Percentiles rank a stretch among this genome's conserved stretches.
These are phyloP conservation scores for Colletotrichum sp. DNA, from an alignment of 2,329 filamentous ascomycete species.

Conservation along the genomic window DNA sequence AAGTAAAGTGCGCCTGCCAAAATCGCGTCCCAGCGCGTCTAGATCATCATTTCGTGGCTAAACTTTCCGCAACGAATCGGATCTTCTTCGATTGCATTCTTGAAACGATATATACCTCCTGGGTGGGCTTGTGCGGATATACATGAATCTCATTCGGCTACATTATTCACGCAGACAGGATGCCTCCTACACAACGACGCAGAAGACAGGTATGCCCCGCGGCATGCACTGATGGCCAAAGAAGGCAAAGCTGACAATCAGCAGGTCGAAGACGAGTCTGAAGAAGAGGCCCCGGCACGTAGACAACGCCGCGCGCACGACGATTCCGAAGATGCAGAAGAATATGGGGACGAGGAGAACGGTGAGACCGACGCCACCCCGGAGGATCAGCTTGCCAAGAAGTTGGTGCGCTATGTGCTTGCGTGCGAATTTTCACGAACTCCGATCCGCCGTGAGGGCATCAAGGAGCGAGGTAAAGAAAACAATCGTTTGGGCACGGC, in stretches of 20 bases:
- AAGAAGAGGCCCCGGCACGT: slow-evolving; percentile 33
- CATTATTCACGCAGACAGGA: slow-evolving; percentile 10
- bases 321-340: slow-evolving; percentile 34
- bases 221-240: neutral
- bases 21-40: slow-evolving; percentile 8
- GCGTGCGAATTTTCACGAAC: slow-evolving; percentile 69
- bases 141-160: neutral
- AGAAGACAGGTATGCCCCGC: slow-evolving; percentile 33
- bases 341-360: slow-evolving; percentile 44
- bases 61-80: neutral
- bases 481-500: neutral
- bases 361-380: slow-evolving; percentile 38
- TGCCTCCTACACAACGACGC: slow-evolving; percentile 37
- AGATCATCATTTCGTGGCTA: neutral
- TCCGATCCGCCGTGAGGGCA: slow-evolving; percentile 65
- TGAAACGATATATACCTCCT: neutral
- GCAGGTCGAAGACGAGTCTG: slow-evolving; percentile 33
- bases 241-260: neutral
- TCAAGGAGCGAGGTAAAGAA: slow-evolving; percentile 64
- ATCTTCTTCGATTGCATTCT: neutral
- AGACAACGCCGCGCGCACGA: slow-evolving; percentile 34
- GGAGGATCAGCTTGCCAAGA: slow-evolving; percentile 63
- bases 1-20: slow-evolving; percentile 6
- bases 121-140: neutral
- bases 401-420: slow-evolving; percentile 71